Conservation (phyloP, 345 rosid species). For the Eutrema heterophyllum region DNA sequence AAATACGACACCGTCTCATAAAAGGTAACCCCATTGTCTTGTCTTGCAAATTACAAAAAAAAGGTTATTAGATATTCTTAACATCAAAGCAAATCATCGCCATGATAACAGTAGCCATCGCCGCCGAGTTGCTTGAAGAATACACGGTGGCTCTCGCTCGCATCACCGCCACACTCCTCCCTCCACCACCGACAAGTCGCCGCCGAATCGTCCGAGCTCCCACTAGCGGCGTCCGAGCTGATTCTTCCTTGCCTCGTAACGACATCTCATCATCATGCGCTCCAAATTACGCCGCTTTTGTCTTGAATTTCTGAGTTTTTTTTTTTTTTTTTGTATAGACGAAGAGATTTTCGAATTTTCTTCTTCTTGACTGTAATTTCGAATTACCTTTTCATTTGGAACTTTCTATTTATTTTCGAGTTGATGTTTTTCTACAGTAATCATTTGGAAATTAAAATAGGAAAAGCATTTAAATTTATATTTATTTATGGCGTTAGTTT, state of each 20-base stretch:
- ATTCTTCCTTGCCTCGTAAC: conserved; percentile 21
- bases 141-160: conserved; percentile 34
- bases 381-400: background rate
- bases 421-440: background rate
- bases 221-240: background rate
- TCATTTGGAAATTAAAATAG: background rate
- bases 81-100: background rate
- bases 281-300: conserved; percentile 30
- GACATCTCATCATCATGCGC: conserved; percentile 16
- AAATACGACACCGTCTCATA: conserved; percentile 4
- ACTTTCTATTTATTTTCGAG: background rate
- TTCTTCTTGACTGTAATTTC: conserved; percentile 14
- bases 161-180: conserved; percentile 29
- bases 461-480: background rate
- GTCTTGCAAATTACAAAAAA: conserved; percentile 1
- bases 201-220: conserved; percentile 21
- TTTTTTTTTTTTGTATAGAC: background rate
- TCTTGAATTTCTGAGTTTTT: conserved; percentile 21
- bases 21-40: conserved; percentile 16
- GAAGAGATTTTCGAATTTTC: conserved; percentile 14
- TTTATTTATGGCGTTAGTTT: background rate
- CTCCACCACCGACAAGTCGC: conserved; percentile 22
- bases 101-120: conserved; percentile 35
- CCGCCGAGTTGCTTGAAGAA: conserved; percentile 37
- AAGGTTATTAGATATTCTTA: background rate